A percentile compares a stretch with the other conserved stretches of the same genome.
Conservation (phyloP, 495 filamentous ascomycete species). For the Aspergillus biplanus region DNA sequence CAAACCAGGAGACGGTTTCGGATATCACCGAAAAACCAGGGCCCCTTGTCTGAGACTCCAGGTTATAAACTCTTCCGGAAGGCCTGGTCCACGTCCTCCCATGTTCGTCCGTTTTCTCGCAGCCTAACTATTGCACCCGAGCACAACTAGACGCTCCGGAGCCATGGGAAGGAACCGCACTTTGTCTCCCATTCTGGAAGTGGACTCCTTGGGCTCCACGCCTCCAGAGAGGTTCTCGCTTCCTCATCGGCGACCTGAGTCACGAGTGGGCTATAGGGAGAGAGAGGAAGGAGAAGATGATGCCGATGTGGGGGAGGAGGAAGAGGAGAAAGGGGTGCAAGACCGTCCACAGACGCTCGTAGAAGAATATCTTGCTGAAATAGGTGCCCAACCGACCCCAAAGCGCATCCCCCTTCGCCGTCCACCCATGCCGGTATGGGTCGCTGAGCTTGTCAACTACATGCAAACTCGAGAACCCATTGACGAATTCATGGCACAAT, state of each 20-base stretch:
- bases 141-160: no score
- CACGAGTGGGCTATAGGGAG: not conserved
- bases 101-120: not conserved
- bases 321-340: not conserved
- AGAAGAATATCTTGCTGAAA: not conserved
- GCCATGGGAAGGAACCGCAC: no score
- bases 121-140: no score
- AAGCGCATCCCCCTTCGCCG: not conserved
- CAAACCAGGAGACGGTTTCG: not conserved
- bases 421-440: not conserved
- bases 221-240: no score
- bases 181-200: no score
- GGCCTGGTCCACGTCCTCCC: not conserved
- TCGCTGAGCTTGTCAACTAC: not conserved
- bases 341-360: not conserved
- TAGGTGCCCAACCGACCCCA: not conserved
- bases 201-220: no score
- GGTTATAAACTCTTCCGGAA: not conserved
- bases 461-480: not conserved
- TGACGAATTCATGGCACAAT: not conserved
- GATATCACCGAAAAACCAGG: not conserved
- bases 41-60: not conserved
- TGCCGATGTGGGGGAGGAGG: not conserved
- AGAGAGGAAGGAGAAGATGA: not conserved
- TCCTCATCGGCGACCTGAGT: no score